Base-by-base conservation (phyloP, 352 stramenopile species). In the Phytophthora pinifolia region DNA sequence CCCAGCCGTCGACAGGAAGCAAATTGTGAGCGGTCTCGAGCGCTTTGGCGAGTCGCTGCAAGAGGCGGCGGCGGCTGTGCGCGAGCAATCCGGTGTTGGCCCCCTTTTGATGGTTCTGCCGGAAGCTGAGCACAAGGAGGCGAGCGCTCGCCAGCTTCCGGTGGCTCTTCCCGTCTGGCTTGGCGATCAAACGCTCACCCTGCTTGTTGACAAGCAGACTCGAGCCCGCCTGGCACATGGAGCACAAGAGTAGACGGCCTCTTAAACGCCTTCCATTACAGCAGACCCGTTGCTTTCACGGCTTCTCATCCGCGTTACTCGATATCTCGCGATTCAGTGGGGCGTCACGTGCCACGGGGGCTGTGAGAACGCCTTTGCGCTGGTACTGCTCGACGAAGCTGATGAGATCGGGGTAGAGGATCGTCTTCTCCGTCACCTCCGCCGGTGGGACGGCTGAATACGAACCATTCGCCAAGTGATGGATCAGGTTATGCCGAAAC, bases 351-450 rank as follows among this genome's bases (percentile, higher is more conserved):
- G 76, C 57, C 12, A 91, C 68, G 17, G 81, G 70, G 18, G 72
- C 58, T 22, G 65, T 70, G 9, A 91, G 45, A 29, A 89, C 66
- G 22, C 79, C 76, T 36, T 85, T 84, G 50, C 80, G 76, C 52
- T 91, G 81, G 38, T 87, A 91, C 25, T 81, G 65, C 41, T 87
- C 81, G 13, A 91, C 76, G 34, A 91, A 89, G 53, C 79, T 91
- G 52, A 86, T 72, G 59, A 91, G 72, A 33, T 91, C 79, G 2
- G 79, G 72, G 53, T 76, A 91, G 7, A 88, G 38, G 9, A 66
- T 47, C 1, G 81, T 88, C 15, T 67, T 60, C 13, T 75, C 58
- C 0, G 70, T 82, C 29, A 88, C 74, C 33, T 89, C 68, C 9
- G 70, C 48, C 1, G 71, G 70, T 10, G 76, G 70, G 13, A 87